Base-by-base conservation (phyloP, 2,329 filamentous ascomycete genomes). In the Ophiostoma fasciatum region DNA sequence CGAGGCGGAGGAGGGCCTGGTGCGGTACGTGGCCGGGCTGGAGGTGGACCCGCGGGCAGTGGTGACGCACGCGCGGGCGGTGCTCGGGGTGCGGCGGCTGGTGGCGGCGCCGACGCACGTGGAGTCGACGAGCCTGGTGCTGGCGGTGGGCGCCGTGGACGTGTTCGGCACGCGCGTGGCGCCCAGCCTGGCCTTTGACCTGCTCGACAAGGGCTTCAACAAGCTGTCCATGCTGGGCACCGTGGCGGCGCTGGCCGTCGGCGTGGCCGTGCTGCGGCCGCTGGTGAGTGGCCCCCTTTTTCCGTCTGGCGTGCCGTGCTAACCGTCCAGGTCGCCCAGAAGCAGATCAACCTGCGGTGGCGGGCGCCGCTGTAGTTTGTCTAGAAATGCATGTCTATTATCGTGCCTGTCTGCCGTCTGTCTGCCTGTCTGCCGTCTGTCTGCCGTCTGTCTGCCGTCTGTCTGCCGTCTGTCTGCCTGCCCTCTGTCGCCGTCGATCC, bases 151-250 rank as follows among this genome's bases (percentile, higher is more conserved):
- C 4, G 19, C 12, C 5, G 55, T 84, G 12, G 90, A 98, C 54
- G 62, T 96, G 2, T 98, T 92, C 46, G 85, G 82, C 12, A 88
- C 85, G 1, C 67, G 85, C 35, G 72, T 92, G 10, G 74, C 79
- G n/a, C 90, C 90, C 1, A 94, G 84, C 56, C 75, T 81, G 48
- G 71, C 81, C 13, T 98, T 98, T 56, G 90, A 98, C 59, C 74
- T 96, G 28, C 62, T 98, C 13, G 90, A 85, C 43, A 90, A 85
- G 58, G 82, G 83, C 3, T 98, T 98, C 57, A 90, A 88, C 54
- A 94, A 93, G 64, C 53, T 85, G 38, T 81, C 85, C 47, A 71
- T 98, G 51, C 56, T 94, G 26, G 66, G 71, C 13, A 98, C 90
- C 1, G 85, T 98, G 26, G 64, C 80, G 28, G 88, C 83, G 14